These are phyloP conservation scores for Aspergillus cejpii DNA, from an alignment of 2,329 filamentous ascomycete species.

Conservation along the genomic window DNA sequence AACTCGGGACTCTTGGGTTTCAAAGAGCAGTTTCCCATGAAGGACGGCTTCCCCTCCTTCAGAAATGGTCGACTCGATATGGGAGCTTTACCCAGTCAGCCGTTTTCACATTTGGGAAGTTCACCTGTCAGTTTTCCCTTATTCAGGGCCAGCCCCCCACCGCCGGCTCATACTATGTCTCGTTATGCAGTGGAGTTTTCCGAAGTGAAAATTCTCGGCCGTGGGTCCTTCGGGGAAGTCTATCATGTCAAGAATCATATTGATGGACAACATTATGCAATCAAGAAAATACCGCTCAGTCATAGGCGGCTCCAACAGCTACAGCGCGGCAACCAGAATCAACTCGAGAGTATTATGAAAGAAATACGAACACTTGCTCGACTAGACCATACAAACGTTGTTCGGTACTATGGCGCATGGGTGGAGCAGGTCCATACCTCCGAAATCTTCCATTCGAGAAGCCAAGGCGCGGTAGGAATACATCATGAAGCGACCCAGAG, in stretches of 20 bases:
- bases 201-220: conserved; percentile 53
- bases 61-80: conserved; percentile 22
- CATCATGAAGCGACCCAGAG: conserved; percentile 14
- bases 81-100: conserved; percentile 18
- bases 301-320: conserved; percentile 47
- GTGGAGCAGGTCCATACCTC: conserved; percentile 45
- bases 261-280: conserved; percentile 56
- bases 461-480: conserved; percentile 2
- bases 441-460: conserved; percentile 7
- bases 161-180: conserved; percentile 28
- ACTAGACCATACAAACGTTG: conserved; percentile 59
- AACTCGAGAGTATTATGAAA: conserved; percentile 52
- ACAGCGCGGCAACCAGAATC: conserved; percentile 46
- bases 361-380: conserved; percentile 58
- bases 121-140: conserved; percentile 30
- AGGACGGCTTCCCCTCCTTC: conserved; percentile 15
- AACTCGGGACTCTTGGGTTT: conserved; percentile 13
- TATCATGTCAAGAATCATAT: conserved; percentile 56
- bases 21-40: conserved; percentile 14
- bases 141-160: conserved; percentile 21
- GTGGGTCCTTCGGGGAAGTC: conserved; percentile 60
- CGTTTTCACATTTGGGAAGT: conserved; percentile 24
- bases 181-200: conserved; percentile 48
- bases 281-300: conserved; percentile 59
- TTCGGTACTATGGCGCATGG: conserved; percentile 61